Evolutionary conservation across 352 stramenopile genomes (phyloP).

Genomic region (Phytophthora cajani): DNA sequence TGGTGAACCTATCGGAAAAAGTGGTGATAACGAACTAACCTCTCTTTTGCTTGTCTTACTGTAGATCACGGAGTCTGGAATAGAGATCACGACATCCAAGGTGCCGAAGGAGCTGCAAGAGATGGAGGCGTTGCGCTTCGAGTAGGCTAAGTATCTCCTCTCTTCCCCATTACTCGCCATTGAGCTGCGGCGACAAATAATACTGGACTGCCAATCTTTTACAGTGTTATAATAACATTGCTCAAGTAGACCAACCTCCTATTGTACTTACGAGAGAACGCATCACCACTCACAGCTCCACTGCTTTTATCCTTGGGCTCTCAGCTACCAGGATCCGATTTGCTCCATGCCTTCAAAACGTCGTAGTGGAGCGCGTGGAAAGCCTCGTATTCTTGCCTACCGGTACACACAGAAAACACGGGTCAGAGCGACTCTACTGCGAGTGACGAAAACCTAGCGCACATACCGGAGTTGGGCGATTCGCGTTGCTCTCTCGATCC

Average conservation of each 20-base stretch:
- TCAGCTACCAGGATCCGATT: conserved; percentile 29
- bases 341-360: conserved; percentile 58
- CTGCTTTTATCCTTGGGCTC: not conserved
- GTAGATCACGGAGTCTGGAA: conserved; percentile 77
- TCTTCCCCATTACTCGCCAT: conserved; percentile 3
- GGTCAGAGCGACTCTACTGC: not conserved
- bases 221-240: not conserved
- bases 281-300: not conserved
- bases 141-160: conserved; percentile 29
- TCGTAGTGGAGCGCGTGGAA: conserved; percentile 59
- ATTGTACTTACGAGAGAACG: conserved; percentile 1
- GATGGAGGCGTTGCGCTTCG: conserved; percentile 65
- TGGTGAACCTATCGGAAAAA: not conserved
- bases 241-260: conserved; percentile 8
- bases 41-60: conserved; percentile 16
- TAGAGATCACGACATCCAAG: conserved; percentile 75
- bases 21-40: conserved; percentile 1
- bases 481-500: conserved; percentile 37
- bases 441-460: not conserved
- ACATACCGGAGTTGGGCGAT: conserved; percentile 43
- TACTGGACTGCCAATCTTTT: conserved; percentile 3
- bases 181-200: conserved; percentile 10
- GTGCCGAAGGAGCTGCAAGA: conserved; percentile 76
- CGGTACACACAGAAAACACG: not conserved
- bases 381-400: conserved; percentile 51